Base-by-base conservation (phyloP, 1,284 basidiomycete species). In the Clitocybe nebularis region DNA sequence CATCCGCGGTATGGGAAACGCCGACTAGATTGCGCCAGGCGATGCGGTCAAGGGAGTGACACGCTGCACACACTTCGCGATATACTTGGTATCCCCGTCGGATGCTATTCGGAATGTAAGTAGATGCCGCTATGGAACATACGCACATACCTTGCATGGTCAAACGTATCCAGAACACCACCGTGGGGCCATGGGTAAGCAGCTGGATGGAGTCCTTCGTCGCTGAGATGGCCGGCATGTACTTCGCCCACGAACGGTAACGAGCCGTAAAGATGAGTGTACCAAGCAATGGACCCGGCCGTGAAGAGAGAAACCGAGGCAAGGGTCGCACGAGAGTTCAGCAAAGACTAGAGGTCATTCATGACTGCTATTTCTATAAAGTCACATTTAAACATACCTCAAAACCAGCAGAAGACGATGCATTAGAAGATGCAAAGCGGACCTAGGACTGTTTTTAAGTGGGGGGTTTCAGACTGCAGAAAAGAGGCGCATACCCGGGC, bases 11-110 rank as follows among this genome's bases (percentile, higher is more conserved):
- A 73, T 99, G 96, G 26, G 93, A 97, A 46, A 97, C 92, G 62
- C 93, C 96, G 55, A 99, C 96, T 47, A 99, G 76, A 74, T 99
- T 99, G 63, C 96, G 91, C 96, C 96, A 99, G 49, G 96, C 96
- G 63, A 99, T 94, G 58, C 96, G 93, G 75, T 99, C 92, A 47
- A 99, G 84, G 36, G 96, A 99, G 69, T 99, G 96, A 71, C 96
- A 99, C 11, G 96, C 91, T 4, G 95, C 89, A 67, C 96, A 99
- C 46, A 99, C 96, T 72, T 99, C 95, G 48, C 93, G 91, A 77
- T 99, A 99, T 39, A 99, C 96, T 68, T 93, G 89, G 77, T 96
- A 99, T 21, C 96, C 96, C 62, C 96, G 85, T 60, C 96, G 92
- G 63, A 99, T 98, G 62, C 92, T 94, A 43, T 21, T 25, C 50